Evolutionary conservation across 2,329 filamentous ascomycete genomes (phyloP), one percentile per base, ranked within the genome.

Genomic region (Neopestalotiopsis sp.): DNA sequence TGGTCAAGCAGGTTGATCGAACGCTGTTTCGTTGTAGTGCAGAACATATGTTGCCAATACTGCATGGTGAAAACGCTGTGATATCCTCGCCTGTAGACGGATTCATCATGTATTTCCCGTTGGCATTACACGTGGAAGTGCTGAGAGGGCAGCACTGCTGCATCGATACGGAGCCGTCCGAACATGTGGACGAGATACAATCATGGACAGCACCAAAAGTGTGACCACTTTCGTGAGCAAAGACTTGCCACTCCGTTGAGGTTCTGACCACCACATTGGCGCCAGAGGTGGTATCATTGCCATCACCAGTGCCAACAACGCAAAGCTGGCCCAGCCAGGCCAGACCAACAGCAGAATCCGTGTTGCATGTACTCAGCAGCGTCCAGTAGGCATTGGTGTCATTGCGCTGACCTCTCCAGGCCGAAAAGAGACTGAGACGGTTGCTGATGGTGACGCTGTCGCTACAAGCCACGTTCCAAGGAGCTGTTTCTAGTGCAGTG

Each of bases 141-240:
- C 86, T 92, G 7, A 97, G 84, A 0, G 95, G 96, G 75, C 96
- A 99, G 80, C 96, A 99, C 74, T 87, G 81, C 73, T 86, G 86
- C 67, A 78, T 80, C 10, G 79, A 78, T 6, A 79, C 79, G 49
- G 89, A 88, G 24, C 88, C 85, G 69, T 93, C 86, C 6, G 76
- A 75, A 78, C 95, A 98, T 2, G 91, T 87, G n/a, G 80, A 71
- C 0, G 84, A 78, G 2, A 89, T 92, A 80, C 96, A 99, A 81
- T 99, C 96, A 80, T 99, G 96, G 10, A 98, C 94, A 4, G 95
- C 96, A 60, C 95, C 95, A 79, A 97, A 98, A 0, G 94, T 98
- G 79, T 98, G 95, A 1, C 95, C 95, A 3, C 91, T 91, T 81
- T 98, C 95, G 78, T 98, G 95, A 38, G 95, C 95, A 80, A 98